Conservation (phyloP, 140 eudicot species). For the Stevia rebaudiana region DNA sequence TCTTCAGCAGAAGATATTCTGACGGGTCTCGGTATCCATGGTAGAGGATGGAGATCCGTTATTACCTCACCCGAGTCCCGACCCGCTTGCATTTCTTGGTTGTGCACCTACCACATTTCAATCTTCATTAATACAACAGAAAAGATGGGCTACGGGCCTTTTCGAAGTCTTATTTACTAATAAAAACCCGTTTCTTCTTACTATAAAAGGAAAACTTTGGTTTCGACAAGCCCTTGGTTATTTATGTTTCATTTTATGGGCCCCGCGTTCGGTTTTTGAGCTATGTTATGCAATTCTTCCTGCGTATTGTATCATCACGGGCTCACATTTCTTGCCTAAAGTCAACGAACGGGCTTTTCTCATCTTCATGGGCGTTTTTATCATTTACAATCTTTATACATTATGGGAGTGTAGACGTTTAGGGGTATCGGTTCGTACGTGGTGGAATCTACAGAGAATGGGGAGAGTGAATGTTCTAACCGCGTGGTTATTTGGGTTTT, state of each 20-base stretch:
- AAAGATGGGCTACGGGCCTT: slow-evolving; percentile 57
- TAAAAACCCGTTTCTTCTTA: slow-evolving; percentile 32
- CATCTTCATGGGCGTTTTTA: slow-evolving; percentile 24
- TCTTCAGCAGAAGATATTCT: slow-evolving; percentile 48
- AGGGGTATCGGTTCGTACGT: slow-evolving; percentile 35
- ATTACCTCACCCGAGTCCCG: slow-evolving; percentile 23
- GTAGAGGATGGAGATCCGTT: slow-evolving; percentile 46
- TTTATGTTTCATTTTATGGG: slow-evolving; percentile 32
- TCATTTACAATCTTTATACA: slow-evolving; percentile 30
- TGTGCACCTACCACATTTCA: slow-evolving; percentile 45
- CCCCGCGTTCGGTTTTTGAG: slow-evolving; percentile 41
- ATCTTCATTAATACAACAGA: slow-evolving; percentile 31
- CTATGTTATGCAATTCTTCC: slow-evolving; percentile 45
- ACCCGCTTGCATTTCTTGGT: slow-evolving; percentile 44
- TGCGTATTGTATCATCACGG: slow-evolving; percentile 43
- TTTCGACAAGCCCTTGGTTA: slow-evolving; percentile 59
- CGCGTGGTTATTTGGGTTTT: slow-evolving; percentile 39
- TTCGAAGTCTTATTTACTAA: slow-evolving; percentile 36
- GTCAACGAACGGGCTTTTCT: slow-evolving; percentile 30
- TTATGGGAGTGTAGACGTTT: slow-evolving; percentile 30
- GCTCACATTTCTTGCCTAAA: slow-evolving; percentile 45
- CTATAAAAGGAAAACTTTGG: slow-evolving; percentile 35
- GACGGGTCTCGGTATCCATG: slow-evolving; percentile 42
- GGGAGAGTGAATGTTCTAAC: slow-evolving; percentile 34
- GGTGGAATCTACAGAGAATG: slow-evolving; percentile 68